A percentile compares a stretch with the other conserved stretches of the same genome.
These are phyloP conservation scores for Rubroboletus satanas DNA, from an alignment of 768 basidiomycete species.

Conservation along the genomic window DNA sequence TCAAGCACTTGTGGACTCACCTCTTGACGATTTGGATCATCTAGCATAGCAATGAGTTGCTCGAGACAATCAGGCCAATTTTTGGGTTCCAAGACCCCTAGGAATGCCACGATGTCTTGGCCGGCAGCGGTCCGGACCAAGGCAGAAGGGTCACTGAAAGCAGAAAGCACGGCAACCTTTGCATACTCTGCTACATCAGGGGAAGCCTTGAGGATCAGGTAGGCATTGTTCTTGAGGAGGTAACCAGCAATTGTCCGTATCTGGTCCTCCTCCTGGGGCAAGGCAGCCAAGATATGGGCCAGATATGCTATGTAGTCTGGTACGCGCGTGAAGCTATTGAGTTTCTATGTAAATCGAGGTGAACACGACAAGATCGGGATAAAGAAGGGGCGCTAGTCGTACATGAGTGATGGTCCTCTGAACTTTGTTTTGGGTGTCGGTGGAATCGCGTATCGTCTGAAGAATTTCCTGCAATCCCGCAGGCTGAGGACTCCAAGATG, in stretches of 20 bases:
- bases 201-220: constrained; percentile 65
- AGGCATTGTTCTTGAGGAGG: constrained; percentile 92
- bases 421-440: constrained; percentile 65
- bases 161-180: constrained; percentile 71
- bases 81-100: constrained; percentile 82
- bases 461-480: constrained; percentile 89
- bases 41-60: constrained; percentile 76
- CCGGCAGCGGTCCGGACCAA: constrained; percentile 94
- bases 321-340: constrained; percentile 79
- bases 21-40: constrained; percentile 82
- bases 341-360: constrained; percentile 53
- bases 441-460: constrained; percentile 87
- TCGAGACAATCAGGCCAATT: constrained; percentile 96
- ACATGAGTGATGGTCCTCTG: constrained; percentile 86
- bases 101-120: constrained; percentile 86
- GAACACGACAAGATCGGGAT: constrained; percentile 17
- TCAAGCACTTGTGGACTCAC: constrained; percentile 44
- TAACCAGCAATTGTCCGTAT: constrained; percentile 96
- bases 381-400: constrained; percentile 25
- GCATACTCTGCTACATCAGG: constrained; percentile 68
- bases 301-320: constrained; percentile 97
- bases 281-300: constrained; percentile 81
- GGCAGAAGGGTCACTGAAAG: constrained; percentile 74
- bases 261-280: constrained; percentile 83
- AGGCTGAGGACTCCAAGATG: constrained; percentile 80